These are phyloP conservation scores for Neopestalotiopsis clavispora DNA, from an alignment of 2,329 filamentous ascomycete genomes.

Conservation along the genomic window DNA sequence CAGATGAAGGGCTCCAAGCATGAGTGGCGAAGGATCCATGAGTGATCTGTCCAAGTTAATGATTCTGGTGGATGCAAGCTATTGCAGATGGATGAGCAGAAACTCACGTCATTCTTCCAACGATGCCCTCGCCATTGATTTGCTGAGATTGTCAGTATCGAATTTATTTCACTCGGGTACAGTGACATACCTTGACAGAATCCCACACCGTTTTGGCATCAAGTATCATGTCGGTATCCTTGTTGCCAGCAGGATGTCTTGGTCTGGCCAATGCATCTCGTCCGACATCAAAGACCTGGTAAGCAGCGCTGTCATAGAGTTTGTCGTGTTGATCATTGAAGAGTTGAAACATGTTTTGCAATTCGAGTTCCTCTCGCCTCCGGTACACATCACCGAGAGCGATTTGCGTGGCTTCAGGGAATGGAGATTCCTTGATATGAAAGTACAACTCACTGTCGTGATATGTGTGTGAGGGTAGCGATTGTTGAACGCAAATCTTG, in stretches of 20 bases:
- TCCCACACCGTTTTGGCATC: constrained; percentile 49
- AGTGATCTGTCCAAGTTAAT: not conserved
- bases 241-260: constrained; percentile 40
- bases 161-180: too few relatives aligned
- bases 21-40: constrained; percentile 60
- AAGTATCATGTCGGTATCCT: constrained; percentile 41
- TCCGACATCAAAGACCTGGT: constrained; percentile 62
- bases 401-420: constrained; percentile 4
- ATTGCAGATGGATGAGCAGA: not conserved
- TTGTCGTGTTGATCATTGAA: constrained; percentile 33
- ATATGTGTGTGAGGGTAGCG: not conserved
- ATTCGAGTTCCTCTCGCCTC: constrained; percentile 12
- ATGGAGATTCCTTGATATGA: not conserved
- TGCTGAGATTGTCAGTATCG: constrained; percentile 29
- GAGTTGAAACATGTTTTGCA: constrained; percentile 5
- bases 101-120: constrained; percentile 62
- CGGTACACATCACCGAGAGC: constrained; percentile 14
- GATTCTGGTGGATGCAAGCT: not conserved
- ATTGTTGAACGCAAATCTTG: not conserved
- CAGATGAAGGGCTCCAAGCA: constrained; percentile 63
- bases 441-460: not conserved
- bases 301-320: constrained; percentile 53
- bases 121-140: constrained; percentile 44
- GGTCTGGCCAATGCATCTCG: constrained; percentile 47
- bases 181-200: constrained; percentile 33